Base-by-base conservation (phyloP, 306 rosid genomes). In the Sicyos baderoa region DNA sequence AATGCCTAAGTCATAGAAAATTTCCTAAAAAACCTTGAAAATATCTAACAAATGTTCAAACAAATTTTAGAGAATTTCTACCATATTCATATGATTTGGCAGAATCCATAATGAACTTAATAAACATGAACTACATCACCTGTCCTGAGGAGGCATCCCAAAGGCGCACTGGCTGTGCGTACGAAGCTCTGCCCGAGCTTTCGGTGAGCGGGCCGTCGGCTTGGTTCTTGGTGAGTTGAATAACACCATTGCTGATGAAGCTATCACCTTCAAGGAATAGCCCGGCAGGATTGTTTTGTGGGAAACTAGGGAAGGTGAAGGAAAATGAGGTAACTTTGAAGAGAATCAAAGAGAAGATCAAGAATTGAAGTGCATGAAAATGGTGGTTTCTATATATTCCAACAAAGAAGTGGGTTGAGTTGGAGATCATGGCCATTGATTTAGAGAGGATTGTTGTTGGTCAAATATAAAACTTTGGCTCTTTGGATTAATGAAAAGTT, bases 121-220 rank as follows among this genome's bases (percentile, higher is more conserved):
- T 48, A 14, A 48, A 48, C 52, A 48, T 4, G 54, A 50, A 50
- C 19, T 6, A 56, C 40, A 6, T 29, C 4, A 57, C 64, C 64
- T 70, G 73, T 15, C 74, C 56, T 0, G 89, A 86, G 66, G 15
- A 16, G 57, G 58, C 74, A 11, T 91, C 88, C 83, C 86, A 91
- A 6, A 89, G 80, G 61, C 4, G 86, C 35, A 91, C 80, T 0
- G 88, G 90, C 13, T 76, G 62, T 0, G 67, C 54, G 2, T 62
- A 87, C 0, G 85, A 82, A 60, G 88, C 89, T 3, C 95, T 83
- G 5, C 97, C 97, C 0, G 13, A 71, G 11, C 97, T 91, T 10
- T 48, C 6, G 4, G 75, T 71, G 27, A 83, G 77, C 16, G 79
- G 45, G 56, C 74, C 79, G 11, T 80, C 89, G 0, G 70, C 78